Conservation (phyloP, 2,329 filamentous ascomycete genomes). For the Plenodomus lindquistii region DNA sequence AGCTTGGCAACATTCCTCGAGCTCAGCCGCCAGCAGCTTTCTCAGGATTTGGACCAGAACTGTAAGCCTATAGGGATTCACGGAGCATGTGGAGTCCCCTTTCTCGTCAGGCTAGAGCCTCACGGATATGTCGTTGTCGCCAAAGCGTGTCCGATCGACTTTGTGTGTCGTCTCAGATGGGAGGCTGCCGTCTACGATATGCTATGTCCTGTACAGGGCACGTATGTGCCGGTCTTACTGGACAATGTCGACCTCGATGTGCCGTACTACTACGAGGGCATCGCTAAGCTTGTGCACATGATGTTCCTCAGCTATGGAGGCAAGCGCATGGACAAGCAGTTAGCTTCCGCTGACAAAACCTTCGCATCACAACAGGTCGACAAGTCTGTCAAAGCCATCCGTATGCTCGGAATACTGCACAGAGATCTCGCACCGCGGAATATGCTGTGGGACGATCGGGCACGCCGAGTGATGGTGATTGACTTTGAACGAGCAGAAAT, state of each 20-base stretch:
- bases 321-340: constrained; percentile 9
- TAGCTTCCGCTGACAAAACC: constrained; percentile 11
- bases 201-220: constrained; percentile 23
- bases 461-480: constrained; percentile 16
- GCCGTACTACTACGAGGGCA: constrained; percentile 24
- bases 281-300: constrained; percentile 22
- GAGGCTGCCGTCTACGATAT: constrained; percentile 24
- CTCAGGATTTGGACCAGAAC: constrained; percentile 15
- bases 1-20: constrained; percentile 26
- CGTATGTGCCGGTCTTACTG: constrained; percentile 25
- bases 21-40: constrained; percentile 34
- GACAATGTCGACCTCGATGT: constrained; percentile 22
- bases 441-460: constrained; percentile 20
- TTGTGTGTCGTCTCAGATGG: constrained; percentile 13
- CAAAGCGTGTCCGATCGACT: constrained; percentile 44
- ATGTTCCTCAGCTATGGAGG: constrained; percentile 31
- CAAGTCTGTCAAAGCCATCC: constrained; percentile 10
- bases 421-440: constrained; percentile 21
- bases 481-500: constrained; percentile 27
- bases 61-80: constrained; percentile 30
- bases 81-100: constrained; percentile 47
- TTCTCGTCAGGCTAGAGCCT: constrained; percentile 47
- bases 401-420: constrained; percentile 16
- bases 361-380: background rate
- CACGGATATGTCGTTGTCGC: constrained; percentile 52